Conservation (phyloP, 1,284 basidiomycete genomes). For the Pseudozyma pruni region DNA sequence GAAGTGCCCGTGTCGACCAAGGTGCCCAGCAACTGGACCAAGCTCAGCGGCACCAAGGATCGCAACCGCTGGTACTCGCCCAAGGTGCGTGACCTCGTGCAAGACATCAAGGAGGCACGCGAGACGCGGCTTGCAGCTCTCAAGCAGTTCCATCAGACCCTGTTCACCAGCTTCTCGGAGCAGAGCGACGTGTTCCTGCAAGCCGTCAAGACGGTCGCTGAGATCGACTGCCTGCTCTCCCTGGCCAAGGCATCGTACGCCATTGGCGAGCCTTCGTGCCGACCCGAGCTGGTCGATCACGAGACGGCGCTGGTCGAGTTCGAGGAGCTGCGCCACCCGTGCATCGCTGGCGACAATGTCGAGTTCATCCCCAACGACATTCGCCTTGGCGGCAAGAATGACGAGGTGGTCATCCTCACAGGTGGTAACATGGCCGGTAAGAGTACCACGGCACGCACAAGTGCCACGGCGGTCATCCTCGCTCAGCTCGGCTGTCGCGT, state of each 20-base stretch:
- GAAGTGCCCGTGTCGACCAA: constrained; percentile 62
- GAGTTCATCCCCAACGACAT: constrained; percentile 96
- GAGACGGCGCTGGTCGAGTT: constrained; percentile 83
- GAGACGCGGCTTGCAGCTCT: constrained; percentile 65
- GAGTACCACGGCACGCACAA: constrained; percentile 83
- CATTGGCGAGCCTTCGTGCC: constrained; percentile 89
- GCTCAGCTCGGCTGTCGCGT: constrained; percentile 98
- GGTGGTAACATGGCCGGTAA: constrained; percentile 86
- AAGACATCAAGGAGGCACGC: constrained; percentile 65
- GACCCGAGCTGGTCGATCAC: constrained; percentile 86
- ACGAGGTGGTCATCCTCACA: constrained; percentile 87
- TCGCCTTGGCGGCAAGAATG: constrained; percentile 80
- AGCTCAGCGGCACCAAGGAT: constrained; percentile 64
- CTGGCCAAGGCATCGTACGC: constrained; percentile 88
- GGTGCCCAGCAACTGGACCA: constrained; percentile 62
- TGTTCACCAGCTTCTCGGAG: constrained; percentile 82
- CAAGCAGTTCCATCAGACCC: constrained; percentile 58
- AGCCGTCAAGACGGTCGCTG: constrained; percentile 76
- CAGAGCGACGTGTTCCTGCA: constrained; percentile 71
- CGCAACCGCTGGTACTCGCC: constrained; percentile 65
- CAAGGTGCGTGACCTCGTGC: constrained; percentile 60
- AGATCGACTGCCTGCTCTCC: constrained; percentile 90
- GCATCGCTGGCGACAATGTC: constrained; percentile 68
- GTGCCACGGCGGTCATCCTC: constrained; percentile 94
- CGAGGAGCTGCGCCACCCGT: constrained; percentile 84